Base-by-base conservation (phyloP, 2,329 filamentous ascomycete genomes). In the Gyromitra esculenta region DNA sequence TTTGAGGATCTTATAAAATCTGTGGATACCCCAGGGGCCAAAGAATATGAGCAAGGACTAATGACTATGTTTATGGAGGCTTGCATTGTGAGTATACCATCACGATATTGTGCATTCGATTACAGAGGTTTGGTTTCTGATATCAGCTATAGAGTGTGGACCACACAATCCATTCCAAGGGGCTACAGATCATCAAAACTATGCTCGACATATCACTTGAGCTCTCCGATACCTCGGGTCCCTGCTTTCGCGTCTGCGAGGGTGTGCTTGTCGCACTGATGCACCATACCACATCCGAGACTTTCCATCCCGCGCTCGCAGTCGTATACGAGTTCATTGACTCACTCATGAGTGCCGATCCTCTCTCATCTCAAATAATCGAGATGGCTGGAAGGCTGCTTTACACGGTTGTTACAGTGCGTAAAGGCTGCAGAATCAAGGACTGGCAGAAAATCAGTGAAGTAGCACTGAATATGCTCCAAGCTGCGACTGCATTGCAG, bases 21-120 rank as follows among this genome's bases (percentile, higher is more conserved):
- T 45, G 82, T 81, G 72, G 80, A 80, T 7, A 83, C 83, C 41
- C 79, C 79, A 4, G 83, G 83, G 54, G 82, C 82, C 70, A 81
- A 48, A 80, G 82, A 59, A 45, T 97, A 97, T 82, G 91, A 91
- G 78, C 90, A 96, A 82, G 96, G 95, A 71, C 84, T 97, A 59
- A 97, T 97, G 93, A 92, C 90, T 18, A 91, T 98, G 86, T 93
- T 97, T 81, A 90, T 93, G 2, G 95, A 98, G 83, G 91, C 94
- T 7, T 87, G 90, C 68, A 89, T 89, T 80, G 89, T 77, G 25
- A 57, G 75, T 73, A 31, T 63, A 37, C 35, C 18, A 6, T 8
- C 1, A 9, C 8, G n/a, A n/a, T 35, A 25, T 50, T 59, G 11
- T 3, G 7, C 21, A 31, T 25, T 45, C 45, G 35, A 59, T 52